Conservation (phyloP, 2,329 filamentous ascomycete genomes). For the Phialocephala subalpina region DNA sequence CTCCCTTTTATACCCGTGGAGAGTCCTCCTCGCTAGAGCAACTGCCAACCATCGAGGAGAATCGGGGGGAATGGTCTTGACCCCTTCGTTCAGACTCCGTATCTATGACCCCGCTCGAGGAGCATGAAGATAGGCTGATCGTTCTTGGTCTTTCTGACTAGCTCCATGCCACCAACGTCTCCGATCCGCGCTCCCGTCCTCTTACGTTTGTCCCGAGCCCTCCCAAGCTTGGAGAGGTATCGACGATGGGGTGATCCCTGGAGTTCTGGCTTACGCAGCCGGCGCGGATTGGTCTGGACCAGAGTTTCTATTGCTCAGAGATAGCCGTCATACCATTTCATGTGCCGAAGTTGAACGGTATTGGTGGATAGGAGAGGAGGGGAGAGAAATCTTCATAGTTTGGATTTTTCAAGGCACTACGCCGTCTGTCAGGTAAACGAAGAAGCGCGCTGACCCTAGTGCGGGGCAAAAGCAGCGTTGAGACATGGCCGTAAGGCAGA, state of each 20-base stretch:
- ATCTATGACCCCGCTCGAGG: constrained; percentile 49
- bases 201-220: constrained; percentile 37
- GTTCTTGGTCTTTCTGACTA: constrained; percentile 32
- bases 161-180: constrained; percentile 29
- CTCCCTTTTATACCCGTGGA: constrained; percentile 71
- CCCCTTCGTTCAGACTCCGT: constrained; percentile 41
- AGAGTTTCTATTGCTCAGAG: constrained; percentile 44
- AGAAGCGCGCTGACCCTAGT: constrained; percentile 51
- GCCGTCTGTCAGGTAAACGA: constrained; percentile 41
- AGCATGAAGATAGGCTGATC: constrained; percentile 45
- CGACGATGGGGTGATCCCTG: constrained; percentile 41
- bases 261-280: constrained; percentile 38
- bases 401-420: constrained; percentile 22
- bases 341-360: constrained; percentile 35
- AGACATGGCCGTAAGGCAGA: constrained; percentile 22
- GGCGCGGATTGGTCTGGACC: constrained; percentile 40
- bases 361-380: constrained; percentile 37
- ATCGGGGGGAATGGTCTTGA: constrained; percentile 44
- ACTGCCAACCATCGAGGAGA: constrained; percentile 40
- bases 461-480: constrained; percentile 37
- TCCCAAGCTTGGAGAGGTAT: constrained; percentile 40
- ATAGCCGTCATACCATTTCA: constrained; percentile 43
- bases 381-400: constrained; percentile 29
- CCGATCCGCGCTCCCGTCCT: constrained; percentile 39
- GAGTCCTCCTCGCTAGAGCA: constrained; percentile 36